These are phyloP conservation scores for Ophiostoma ulmi DNA, from an alignment of 2,329 filamentous ascomycete genomes.

Conservation along the genomic window DNA sequence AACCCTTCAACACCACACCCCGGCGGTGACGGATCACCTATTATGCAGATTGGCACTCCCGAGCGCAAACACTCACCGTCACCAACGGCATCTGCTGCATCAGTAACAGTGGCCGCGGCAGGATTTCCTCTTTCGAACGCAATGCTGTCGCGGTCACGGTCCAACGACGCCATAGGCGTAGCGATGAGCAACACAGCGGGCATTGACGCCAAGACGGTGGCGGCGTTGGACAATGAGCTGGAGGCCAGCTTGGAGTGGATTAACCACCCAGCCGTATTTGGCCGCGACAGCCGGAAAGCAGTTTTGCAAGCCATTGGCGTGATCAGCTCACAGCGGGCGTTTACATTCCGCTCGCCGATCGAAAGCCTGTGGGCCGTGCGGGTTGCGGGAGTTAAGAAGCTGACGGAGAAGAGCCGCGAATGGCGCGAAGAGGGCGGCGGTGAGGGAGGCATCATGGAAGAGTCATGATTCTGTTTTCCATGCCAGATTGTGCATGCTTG, in stretches of 20 bases:
- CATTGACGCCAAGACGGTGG: conserved; percentile 78
- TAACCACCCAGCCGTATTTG: conserved; percentile 90
- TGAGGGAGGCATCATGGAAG: conserved; percentile 58
- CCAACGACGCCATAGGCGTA: conserved; percentile 54
- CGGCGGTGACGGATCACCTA: conserved; percentile 42
- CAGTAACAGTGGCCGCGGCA: conserved; percentile 39
- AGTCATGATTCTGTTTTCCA: conserved; percentile 40
- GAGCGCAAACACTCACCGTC: conserved; percentile 54
- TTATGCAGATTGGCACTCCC: conserved; percentile 41
- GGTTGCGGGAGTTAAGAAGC: conserved; percentile 70
- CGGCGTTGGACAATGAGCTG: conserved; percentile 83
- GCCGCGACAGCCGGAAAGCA: conserved; percentile 87
- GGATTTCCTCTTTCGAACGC: conserved; percentile 36
- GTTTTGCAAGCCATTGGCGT: conserved; percentile 95
- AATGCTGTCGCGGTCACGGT: conserved; percentile 48
- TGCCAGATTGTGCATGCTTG: background rate
- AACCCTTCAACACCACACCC: conserved; percentile 48
- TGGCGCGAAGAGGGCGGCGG: conserved; percentile 87
- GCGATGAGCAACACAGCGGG: conserved; percentile 50
- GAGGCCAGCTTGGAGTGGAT: conserved; percentile 95
- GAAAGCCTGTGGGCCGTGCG: conserved; percentile 85
- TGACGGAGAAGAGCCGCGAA: conserved; percentile 79
- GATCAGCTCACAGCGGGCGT: conserved; percentile 88
- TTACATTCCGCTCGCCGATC: conserved; percentile 85
- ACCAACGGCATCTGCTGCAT: conserved; percentile 47